Conservation (phyloP, 148 eudicot species). For the Cornus controversa region DNA sequence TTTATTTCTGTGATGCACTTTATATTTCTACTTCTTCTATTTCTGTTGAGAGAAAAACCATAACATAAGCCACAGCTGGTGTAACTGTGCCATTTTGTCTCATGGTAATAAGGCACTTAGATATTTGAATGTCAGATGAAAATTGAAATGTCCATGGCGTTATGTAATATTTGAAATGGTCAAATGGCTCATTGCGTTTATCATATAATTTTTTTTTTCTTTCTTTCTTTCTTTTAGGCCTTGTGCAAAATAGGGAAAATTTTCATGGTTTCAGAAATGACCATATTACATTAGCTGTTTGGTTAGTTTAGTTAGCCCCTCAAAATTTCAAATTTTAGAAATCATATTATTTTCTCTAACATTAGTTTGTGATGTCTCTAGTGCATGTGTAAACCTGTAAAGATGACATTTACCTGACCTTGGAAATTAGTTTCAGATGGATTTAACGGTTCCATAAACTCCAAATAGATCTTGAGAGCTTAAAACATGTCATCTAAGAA, state of each 20-base stretch:
- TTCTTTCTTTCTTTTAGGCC: not conserved
- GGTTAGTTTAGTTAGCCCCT: not conserved
- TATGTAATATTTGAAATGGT: not conserved
- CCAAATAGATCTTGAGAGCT: not conserved
- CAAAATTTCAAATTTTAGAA: not conserved
- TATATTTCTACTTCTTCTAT: not conserved
- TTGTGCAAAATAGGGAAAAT: not conserved
- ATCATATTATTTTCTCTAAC: not conserved
- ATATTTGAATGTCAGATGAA: not conserved
- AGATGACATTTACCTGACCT: not conserved
- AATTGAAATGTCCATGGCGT: not conserved
- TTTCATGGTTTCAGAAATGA: not conserved
- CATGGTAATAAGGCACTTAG: not conserved
- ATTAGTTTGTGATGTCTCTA: not conserved
- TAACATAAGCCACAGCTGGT: not conserved
- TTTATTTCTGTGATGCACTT: not conserved
- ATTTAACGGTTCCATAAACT: not conserved
- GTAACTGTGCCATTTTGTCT: not conserved
- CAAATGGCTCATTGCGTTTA: not conserved
- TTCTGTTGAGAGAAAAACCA: not conserved
- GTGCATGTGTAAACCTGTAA: not conserved
- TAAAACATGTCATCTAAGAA: not conserved
- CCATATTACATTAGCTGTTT: not conserved
- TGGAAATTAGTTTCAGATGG: not conserved
- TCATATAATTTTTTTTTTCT: not conserved